A percentile compares a stretch with the other conserved stretches of the same genome.
Evolutionary conservation across 805 yeast genomes (phyloP).

Genomic region (Ogataea pignaliae): DNA sequence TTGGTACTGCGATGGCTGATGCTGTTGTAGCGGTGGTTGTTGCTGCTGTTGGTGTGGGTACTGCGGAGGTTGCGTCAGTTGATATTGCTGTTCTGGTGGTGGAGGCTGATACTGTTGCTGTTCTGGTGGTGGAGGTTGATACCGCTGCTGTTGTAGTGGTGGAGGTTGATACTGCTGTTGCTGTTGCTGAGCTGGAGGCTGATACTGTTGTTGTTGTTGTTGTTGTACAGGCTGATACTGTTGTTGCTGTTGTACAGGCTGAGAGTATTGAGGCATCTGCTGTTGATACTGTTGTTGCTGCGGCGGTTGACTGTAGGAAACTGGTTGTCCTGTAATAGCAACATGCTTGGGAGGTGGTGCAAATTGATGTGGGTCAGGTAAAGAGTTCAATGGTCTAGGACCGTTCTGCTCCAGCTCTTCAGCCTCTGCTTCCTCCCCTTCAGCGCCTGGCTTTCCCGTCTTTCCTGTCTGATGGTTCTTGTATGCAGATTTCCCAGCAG

Average conservation of each 20-base stretch:
- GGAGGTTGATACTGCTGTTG: conserved; percentile 4
- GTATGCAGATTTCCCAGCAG: conserved; percentile 45
- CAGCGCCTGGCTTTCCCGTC: conserved; percentile 8
- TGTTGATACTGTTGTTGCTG: conserved; percentile 7
- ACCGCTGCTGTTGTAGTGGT: conserved; percentile 2
- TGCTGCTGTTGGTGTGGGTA: conserved; percentile 4
- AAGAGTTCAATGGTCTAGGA: conserved; percentile 15
- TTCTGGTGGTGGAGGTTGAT: conserved; percentile 22
- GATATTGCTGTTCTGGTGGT: conserved; percentile 11
- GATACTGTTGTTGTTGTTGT: conserved; percentile 1
- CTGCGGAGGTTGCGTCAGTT: conserved; percentile 10
- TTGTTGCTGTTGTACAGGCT: conserved; percentile 2
- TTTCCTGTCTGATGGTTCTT: conserved; percentile 33
- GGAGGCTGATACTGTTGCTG: conserved; percentile 5
- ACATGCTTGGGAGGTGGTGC: conserved; percentile 30
- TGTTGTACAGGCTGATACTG: conserved; percentile 2
- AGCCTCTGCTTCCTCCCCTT: conserved; percentile 9
- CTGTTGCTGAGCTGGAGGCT: conserved; percentile 1
- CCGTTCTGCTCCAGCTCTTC: conserved; percentile 13
- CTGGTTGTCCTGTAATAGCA: conserved; percentile 16
- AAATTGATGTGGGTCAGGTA: conserved; percentile 30
- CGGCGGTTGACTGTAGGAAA: conserved; percentile 18
- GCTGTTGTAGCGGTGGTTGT: conserved; percentile 11
- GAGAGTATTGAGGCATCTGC: background rate
- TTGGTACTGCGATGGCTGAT: conserved; percentile 1